These are phyloP conservation scores for Globisporangium ultimum DNA, from an alignment of 352 stramenopile genomes.

Conservation along the genomic window DNA sequence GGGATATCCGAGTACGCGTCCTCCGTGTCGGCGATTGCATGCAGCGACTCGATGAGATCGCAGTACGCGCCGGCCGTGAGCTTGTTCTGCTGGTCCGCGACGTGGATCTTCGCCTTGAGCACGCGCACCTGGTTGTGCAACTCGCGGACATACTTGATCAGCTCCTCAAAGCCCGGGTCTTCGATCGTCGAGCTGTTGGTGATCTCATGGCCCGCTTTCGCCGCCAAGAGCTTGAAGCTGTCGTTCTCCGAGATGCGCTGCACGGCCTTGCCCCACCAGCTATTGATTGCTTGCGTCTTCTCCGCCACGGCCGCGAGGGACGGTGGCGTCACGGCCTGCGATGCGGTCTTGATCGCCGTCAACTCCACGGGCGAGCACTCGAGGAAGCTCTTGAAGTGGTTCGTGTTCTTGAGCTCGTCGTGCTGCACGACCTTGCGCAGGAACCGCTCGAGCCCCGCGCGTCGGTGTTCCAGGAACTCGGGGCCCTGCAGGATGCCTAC, in stretches of 20 bases:
- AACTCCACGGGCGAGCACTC: conserved; percentile 75
- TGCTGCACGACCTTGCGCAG: conserved; percentile 73
- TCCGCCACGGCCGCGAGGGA: conserved; percentile 49
- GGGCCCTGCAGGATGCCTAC: conserved; percentile 70
- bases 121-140: conserved; percentile 55
- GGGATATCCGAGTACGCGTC: conserved; percentile 60
- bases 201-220: conserved; percentile 45
- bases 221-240: conserved; percentile 59
- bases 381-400: conserved; percentile 70
- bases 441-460: conserved; percentile 74
- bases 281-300: conserved; percentile 67
- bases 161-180: conserved; percentile 63
- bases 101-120: conserved; percentile 59
- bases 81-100: conserved; percentile 67
- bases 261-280: conserved; percentile 81
- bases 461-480: conserved; percentile 79
- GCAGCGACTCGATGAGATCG: conserved; percentile 76
- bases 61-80: conserved; percentile 74
- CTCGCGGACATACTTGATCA: conserved; percentile 63
- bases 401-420: conserved; percentile 68
- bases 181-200: conserved; percentile 45
- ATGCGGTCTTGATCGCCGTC: conserved; percentile 58
- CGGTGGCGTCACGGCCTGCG: conserved; percentile 20
- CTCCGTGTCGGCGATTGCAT: conserved; percentile 63
- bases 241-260: conserved; percentile 82